Evolutionary conservation across 345 rosid genomes (phyloP).

Genomic region (Syzygium aqueum): DNA sequence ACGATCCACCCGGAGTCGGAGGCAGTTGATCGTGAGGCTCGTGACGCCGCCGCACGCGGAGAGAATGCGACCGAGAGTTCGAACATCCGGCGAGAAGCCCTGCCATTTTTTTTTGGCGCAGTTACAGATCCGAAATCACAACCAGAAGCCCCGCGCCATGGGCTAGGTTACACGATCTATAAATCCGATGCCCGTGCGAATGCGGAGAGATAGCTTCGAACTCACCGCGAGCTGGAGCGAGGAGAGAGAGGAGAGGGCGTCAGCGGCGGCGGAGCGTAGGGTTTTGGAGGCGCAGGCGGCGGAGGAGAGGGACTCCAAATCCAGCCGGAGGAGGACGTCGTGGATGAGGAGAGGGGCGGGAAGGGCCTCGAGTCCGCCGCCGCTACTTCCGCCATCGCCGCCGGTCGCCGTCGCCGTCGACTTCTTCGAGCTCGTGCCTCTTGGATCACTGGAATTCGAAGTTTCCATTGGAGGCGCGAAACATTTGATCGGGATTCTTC

Average conservation of each 20-base stretch:
- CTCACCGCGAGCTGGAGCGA: constrained; percentile 34
- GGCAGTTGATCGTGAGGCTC: constrained; percentile 38
- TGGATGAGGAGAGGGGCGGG: constrained; percentile 22
- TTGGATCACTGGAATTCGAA: neutral
- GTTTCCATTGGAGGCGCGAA: neutral
- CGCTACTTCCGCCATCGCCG: neutral
- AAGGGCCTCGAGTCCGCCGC: constrained; percentile 9
- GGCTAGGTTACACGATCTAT: neutral
- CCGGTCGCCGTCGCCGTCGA: neutral
- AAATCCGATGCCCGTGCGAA: neutral
- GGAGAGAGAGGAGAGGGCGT: constrained; percentile 28
- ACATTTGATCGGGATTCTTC: neutral
- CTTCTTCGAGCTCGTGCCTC: neutral
- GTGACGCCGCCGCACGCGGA: constrained; percentile 17
- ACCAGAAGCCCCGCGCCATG: neutral
- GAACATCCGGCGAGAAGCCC: constrained; percentile 27
- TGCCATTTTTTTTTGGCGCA: constrained; percentile 1
- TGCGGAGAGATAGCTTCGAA: neutral
- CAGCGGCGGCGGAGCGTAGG: constrained; percentile 31
- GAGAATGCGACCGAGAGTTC: constrained; percentile 24
- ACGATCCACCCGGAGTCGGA: constrained; percentile 34
- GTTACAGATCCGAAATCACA: neutral
- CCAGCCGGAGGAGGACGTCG: constrained; percentile 40
- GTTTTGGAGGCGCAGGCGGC: constrained; percentile 39
- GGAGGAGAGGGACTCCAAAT: constrained; percentile 38